These are phyloP conservation scores for Dryas alaskensis DNA, from an alignment of 306 rosid species.

Conservation along the genomic window DNA sequence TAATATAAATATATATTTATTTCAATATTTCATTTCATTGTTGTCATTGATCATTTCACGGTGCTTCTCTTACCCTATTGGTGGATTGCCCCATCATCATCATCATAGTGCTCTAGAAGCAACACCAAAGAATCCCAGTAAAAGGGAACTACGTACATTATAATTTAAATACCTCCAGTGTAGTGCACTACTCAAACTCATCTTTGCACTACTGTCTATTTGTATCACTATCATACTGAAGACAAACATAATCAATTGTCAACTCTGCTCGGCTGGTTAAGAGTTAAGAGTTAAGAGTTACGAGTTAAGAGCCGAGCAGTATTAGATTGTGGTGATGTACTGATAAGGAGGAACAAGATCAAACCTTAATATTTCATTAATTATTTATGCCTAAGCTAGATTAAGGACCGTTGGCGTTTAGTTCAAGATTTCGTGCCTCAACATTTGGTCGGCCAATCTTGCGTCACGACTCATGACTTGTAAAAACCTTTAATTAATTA, in stretches of 20 bases:
- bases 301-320: too few relatives aligned
- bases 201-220: neutral
- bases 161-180: neutral
- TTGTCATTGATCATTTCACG: neutral
- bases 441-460: neutral
- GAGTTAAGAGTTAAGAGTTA: too few relatives aligned
- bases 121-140: neutral
- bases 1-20: neutral
- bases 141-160: neutral
- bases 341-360: too few relatives aligned
- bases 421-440: neutral
- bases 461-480: conserved; percentile 1
- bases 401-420: neutral
- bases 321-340: too few relatives aligned
- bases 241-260: neutral
- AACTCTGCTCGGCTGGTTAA: too few relatives aligned
- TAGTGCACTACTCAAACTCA: neutral
- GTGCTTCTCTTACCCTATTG: neutral
- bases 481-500: neutral
- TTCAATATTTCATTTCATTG: too few relatives aligned
- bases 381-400: too few relatives aligned
- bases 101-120: neutral
- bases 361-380: too few relatives aligned
- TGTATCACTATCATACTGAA: neutral
- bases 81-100: neutral